phyloP scores from a whole-genome alignment of 1,284 basidiomycete species.

The Waitea zeae region DNA sequence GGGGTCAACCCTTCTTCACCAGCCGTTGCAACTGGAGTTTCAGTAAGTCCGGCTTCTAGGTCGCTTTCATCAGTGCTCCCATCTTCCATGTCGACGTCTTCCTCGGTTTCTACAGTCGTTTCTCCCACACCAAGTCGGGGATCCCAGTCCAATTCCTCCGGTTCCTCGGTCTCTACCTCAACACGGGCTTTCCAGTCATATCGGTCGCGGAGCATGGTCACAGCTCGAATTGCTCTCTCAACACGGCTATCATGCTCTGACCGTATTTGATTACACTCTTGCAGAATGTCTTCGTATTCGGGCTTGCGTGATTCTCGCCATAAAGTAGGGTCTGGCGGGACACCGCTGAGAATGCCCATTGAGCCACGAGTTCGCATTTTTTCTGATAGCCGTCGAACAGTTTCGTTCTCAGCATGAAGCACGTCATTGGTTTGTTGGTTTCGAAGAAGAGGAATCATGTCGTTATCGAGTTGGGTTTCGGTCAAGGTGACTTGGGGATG shows the following conservation, averaged over 20 bases:
- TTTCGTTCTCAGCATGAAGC: conserved; percentile 44
- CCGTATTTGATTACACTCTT: conserved; percentile 46
- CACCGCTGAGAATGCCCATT: conserved; percentile 21
- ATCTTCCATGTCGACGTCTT: too few relatives aligned
- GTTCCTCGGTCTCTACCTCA: conserved; percentile 53
- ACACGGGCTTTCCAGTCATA: conserved; percentile 66
- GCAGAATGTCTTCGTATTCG: conserved; percentile 36
- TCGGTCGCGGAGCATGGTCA: conserved; percentile 52
- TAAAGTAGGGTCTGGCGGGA: conserved; percentile 7
- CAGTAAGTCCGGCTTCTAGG: too few relatives aligned
- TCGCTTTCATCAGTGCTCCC: too few relatives aligned
- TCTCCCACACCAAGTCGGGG: conserved; percentile 19
- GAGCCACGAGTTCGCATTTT: conserved; percentile 46
- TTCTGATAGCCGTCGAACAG: conserved; percentile 47
- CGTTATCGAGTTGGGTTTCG: conserved; percentile 50
- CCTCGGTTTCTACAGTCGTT: too few relatives aligned
- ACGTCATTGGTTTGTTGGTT: conserved; percentile 65
- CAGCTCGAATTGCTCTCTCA: conserved; percentile 53
- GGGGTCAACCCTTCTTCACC: too few relatives aligned
- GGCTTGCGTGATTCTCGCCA: conserved; percentile 7
- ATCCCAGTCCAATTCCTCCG: conserved; percentile 56
- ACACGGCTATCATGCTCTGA: conserved; percentile 52
- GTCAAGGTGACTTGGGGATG: conserved; percentile 40
- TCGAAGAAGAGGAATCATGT: conserved; percentile 51
- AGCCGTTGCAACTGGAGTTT: too few relatives aligned